A percentile compares a stretch with the other conserved stretches of the same genome.
phyloP scores from a whole-genome alignment of 1,139 yeast species.

The Saccharomycopsis crataegensis region DNA sequence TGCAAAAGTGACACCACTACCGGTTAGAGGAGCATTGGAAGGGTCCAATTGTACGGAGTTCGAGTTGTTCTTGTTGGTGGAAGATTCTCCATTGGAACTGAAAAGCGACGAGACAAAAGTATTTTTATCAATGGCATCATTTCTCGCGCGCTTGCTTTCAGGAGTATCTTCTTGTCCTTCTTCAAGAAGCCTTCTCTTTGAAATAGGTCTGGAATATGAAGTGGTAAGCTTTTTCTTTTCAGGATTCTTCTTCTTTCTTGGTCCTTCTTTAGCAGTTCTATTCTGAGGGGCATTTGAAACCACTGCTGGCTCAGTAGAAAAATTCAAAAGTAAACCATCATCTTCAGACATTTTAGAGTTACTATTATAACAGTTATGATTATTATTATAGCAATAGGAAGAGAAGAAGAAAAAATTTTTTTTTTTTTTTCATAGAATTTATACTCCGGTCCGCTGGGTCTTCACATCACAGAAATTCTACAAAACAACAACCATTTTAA shows the following conservation, averaged over 20 bases:
- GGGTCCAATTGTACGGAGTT: constrained; percentile 38
- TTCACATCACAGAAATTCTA: background rate
- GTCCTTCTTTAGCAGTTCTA: background rate
- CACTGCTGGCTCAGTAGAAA: constrained; percentile 36
- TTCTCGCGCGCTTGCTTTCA: constrained; percentile 22
- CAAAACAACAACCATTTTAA: background rate
- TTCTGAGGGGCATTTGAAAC: constrained; percentile 19
- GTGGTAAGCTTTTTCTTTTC: background rate
- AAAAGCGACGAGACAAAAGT: constrained; percentile 80
- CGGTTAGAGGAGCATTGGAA: constrained; percentile 73
- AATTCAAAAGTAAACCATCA: constrained; percentile 62
- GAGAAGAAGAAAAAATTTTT: background rate
- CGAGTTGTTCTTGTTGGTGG: constrained; percentile 30
- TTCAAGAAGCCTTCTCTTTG: background rate
- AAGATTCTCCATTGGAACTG: constrained; percentile 55
- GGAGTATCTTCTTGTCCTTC: background rate
- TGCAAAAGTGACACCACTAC: constrained; percentile 59
- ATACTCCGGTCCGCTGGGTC: background rate
- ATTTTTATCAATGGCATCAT: constrained; percentile 27
- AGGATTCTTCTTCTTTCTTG: background rate
- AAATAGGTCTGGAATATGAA: background rate
- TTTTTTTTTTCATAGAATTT: background rate
- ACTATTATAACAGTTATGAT: background rate
- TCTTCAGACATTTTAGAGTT: constrained; percentile 31
- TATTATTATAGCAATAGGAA: background rate